Evolutionary conservation across 805 yeast genomes (phyloP).

Genomic region (Metschnikowia shivogae): DNA sequence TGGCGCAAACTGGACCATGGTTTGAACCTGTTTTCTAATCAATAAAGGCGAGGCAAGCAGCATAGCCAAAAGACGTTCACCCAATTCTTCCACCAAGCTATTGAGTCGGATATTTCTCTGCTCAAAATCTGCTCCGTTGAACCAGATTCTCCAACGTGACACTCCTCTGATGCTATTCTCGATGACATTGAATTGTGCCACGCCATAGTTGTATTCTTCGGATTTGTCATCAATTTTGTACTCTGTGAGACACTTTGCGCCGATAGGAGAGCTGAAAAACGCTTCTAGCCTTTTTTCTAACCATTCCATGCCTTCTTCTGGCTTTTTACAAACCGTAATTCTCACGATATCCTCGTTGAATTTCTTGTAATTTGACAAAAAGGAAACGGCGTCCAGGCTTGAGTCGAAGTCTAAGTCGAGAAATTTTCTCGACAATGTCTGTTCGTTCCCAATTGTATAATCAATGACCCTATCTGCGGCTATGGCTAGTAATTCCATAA

Average conservation of each 20-base stretch:
- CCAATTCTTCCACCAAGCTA: slow-evolving; percentile 60
- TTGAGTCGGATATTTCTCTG: slow-evolving; percentile 48
- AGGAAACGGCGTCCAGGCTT: slow-evolving; percentile 70
- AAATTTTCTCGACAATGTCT: slow-evolving; percentile 58
- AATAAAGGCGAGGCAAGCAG: slow-evolving; percentile 76
- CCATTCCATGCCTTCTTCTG: slow-evolving; percentile 80
- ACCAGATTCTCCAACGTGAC: slow-evolving; percentile 95
- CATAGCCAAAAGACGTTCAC: slow-evolving; percentile 71
- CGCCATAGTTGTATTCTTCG: slow-evolving; percentile 69
- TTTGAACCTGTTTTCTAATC: slow-evolving; percentile 81
- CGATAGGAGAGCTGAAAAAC: slow-evolving; percentile 69
- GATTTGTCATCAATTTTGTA: slow-evolving; percentile 52
- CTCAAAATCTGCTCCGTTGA: slow-evolving; percentile 52
- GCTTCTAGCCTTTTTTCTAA: slow-evolving; percentile 64
- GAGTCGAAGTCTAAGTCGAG: slow-evolving; percentile 88
- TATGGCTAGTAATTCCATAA: slow-evolving; percentile 67
- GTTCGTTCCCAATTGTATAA: slow-evolving; percentile 65
- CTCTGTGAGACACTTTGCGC: slow-evolving; percentile 57
- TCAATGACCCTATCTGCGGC: slow-evolving; percentile 76
- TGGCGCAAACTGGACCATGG: slow-evolving; percentile 92
- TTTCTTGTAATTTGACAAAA: slow-evolving; percentile 74
- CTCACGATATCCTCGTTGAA: slow-evolving; percentile 89
- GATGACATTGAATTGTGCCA: slow-evolving; percentile 77
- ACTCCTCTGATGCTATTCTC: slow-evolving; percentile 91
- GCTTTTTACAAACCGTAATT: slow-evolving; percentile 78